These are phyloP conservation scores for Pelargonium citronellum DNA, from an alignment of 441 rosid genomes.

Conservation along the genomic window DNA sequence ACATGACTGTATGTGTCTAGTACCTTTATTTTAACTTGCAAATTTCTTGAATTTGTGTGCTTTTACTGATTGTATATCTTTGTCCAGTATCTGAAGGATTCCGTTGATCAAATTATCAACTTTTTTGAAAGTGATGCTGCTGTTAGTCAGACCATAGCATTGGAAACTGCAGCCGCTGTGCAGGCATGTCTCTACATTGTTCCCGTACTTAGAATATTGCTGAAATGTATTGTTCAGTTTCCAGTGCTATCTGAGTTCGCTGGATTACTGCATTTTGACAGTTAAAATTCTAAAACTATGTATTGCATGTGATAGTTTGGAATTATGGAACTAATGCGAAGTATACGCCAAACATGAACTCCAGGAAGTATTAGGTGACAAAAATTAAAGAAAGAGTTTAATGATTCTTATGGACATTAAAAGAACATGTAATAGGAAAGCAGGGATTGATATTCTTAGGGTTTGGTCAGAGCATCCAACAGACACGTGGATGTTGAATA, in stretches of 20 bases:
- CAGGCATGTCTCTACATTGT: slow-evolving; percentile 52
- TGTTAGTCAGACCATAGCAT: slow-evolving; percentile 84
- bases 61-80: slow-evolving; percentile 33
- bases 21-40: slow-evolving; percentile 15
- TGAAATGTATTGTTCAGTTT: background rate
- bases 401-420: background rate
- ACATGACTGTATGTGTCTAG: slow-evolving; percentile 68
- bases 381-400: background rate
- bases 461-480: background rate
- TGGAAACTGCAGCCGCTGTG: slow-evolving; percentile 97
- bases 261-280: slow-evolving; percentile 3
- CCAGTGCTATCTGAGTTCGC: slow-evolving; percentile 8
- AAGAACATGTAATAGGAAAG: background rate
- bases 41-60: slow-evolving; percentile 13
- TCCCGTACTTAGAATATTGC: slow-evolving; percentile 14
- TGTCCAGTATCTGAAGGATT: slow-evolving; percentile 88
- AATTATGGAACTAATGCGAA: background rate
- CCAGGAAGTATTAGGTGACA: background rate
- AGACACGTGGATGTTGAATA: background rate
- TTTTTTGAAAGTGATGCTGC: slow-evolving; percentile 81
- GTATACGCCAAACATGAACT: background rate
- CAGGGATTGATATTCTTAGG: background rate
- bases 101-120: slow-evolving; percentile 63
- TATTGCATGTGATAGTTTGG: background rate
- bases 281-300: background rate